These are phyloP conservation scores for Sanghuangporus baumii DNA, from an alignment of 1,284 basidiomycete genomes.

Conservation along the genomic window DNA sequence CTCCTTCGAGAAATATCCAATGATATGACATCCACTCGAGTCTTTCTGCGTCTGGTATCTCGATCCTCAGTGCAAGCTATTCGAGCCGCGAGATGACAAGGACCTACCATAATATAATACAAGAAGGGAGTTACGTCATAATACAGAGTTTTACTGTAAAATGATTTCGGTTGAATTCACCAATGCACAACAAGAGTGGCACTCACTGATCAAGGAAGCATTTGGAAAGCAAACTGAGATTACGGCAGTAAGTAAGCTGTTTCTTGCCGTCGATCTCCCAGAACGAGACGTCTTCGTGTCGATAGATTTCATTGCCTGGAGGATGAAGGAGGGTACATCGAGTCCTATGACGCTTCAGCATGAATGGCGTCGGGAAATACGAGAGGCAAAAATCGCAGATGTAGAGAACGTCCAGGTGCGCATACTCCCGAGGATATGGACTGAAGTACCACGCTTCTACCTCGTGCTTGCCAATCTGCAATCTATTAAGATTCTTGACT, in stretches of 20 bases:
- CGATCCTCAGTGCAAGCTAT: slow-evolving; percentile 13
- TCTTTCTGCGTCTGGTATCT: slow-evolving; percentile 73
- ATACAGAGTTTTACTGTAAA: slow-evolving; percentile 88
- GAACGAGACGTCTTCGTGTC: slow-evolving; percentile 93
- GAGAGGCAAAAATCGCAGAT: slow-evolving; percentile 98
- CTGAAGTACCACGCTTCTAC: slow-evolving; percentile 99
- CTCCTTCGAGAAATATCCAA: slow-evolving; percentile 99
- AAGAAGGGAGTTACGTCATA: slow-evolving; percentile 99
- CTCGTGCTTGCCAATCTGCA: slow-evolving; percentile 95
- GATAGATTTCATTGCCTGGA: slow-evolving; percentile 98
- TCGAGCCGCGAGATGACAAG: slow-evolving; percentile 15
- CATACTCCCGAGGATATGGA: slow-evolving; percentile 97
- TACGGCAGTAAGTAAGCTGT: slow-evolving; percentile 95
- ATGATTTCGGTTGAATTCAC: slow-evolving; percentile 23
- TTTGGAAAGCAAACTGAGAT: slow-evolving; percentile 94
- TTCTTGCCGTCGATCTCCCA: slow-evolving; percentile 98
- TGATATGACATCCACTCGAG: slow-evolving; percentile 86
- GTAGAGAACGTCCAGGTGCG: slow-evolving; percentile 91
- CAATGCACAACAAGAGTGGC: slow-evolving; percentile 16
- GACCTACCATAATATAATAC: slow-evolving; percentile 93
- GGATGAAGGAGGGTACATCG: slow-evolving; percentile 95
- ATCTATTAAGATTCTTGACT: slow-evolving; percentile 96
- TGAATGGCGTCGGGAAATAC: slow-evolving; percentile 83
- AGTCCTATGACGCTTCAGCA: slow-evolving; percentile 85
- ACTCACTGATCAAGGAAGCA: slow-evolving; percentile 96